Evolutionary conservation across 2,329 filamentous ascomycete species (phyloP).

Genomic region (Trichoderma harzianum): DNA sequence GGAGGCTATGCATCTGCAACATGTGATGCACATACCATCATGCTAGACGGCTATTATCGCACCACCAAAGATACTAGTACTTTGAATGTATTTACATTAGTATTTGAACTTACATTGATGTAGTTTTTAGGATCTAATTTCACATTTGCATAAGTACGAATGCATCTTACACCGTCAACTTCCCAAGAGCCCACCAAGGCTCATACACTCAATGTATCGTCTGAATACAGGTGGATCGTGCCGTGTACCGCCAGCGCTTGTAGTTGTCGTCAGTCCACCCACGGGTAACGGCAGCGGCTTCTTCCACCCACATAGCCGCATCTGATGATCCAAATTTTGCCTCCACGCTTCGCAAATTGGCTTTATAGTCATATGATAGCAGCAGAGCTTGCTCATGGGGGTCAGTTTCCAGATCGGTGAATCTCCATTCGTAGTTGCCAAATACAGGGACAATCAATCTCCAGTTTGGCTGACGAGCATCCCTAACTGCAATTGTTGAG

Average conservation of each 20-base stretch:
- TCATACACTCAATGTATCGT: background rate
- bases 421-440: constrained; percentile 30
- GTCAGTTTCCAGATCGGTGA: constrained; percentile 30
- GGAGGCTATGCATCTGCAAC: background rate
- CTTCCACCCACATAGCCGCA: constrained; percentile 32
- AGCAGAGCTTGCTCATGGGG: constrained; percentile 21
- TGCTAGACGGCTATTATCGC: background rate
- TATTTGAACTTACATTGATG: too few relatives aligned
- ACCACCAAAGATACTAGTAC: background rate
- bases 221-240: background rate
- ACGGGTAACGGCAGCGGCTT: constrained; percentile 31
- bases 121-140: too few relatives aligned
- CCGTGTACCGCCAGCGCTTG: constrained; percentile 32
- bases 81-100: background rate
- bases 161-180: background rate
- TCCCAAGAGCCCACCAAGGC: background rate
- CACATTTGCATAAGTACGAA: background rate
- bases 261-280: constrained; percentile 37
- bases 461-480: constrained; percentile 23
- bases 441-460: constrained; percentile 27
- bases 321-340: constrained; percentile 25
- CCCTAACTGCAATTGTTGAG: constrained; percentile 24
- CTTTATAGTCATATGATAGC: constrained; percentile 10
- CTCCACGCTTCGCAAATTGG: constrained; percentile 24
- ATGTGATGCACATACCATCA: background rate